These are phyloP conservation scores for Phytopythium kandeliae DNA, from an alignment of 352 stramenopile species.

Conservation along the genomic window DNA sequence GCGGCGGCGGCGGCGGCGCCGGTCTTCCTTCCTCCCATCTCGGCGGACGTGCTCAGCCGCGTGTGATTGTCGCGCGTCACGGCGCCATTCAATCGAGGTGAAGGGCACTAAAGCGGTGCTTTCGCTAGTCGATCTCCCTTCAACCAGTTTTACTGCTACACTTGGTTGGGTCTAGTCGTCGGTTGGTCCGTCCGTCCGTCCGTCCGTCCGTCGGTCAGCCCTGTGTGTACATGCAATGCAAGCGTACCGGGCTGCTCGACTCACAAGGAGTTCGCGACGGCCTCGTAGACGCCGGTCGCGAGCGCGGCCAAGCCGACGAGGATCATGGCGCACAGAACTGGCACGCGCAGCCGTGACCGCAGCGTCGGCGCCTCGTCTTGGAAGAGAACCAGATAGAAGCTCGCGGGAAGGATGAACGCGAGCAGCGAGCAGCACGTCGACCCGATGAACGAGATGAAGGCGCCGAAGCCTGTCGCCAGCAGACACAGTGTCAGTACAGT, in stretches of 20 bases:
- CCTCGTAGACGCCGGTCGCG: conserved; percentile 24
- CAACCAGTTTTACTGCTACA: too few species aligned
- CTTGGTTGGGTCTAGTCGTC: too few species aligned
- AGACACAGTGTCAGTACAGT: conserved; percentile 1
- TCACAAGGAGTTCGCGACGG: conserved; percentile 23
- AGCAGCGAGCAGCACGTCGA: conserved; percentile 87
- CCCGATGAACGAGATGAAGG: conserved; percentile 89
- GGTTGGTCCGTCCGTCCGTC: too few species aligned
- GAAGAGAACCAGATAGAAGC: conserved; percentile 81
- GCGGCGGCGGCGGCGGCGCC: too few species aligned
- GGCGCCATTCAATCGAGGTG: background rate
- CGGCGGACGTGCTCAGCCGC: too few species aligned
- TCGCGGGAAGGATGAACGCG: conserved; percentile 84
- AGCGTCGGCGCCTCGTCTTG: conserved; percentile 21
- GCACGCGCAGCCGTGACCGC: conserved; percentile 13
- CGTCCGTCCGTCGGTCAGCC: too few species aligned
- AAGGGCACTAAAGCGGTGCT: background rate
- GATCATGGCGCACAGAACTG: conserved; percentile 34
- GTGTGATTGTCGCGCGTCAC: background rate
- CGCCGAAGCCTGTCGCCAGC: conserved; percentile 72
- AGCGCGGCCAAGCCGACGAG: conserved; percentile 31
- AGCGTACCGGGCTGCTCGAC: background rate
- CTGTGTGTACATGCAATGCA: too few species aligned
- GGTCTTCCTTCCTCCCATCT: too few species aligned
- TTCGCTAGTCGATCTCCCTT: conserved; percentile 2